Evolutionary conservation across 1,139 yeast genomes (phyloP), one percentile per base, ranked within the genome.

Genomic region (Hyphopichia pseudoburtonii): DNA sequence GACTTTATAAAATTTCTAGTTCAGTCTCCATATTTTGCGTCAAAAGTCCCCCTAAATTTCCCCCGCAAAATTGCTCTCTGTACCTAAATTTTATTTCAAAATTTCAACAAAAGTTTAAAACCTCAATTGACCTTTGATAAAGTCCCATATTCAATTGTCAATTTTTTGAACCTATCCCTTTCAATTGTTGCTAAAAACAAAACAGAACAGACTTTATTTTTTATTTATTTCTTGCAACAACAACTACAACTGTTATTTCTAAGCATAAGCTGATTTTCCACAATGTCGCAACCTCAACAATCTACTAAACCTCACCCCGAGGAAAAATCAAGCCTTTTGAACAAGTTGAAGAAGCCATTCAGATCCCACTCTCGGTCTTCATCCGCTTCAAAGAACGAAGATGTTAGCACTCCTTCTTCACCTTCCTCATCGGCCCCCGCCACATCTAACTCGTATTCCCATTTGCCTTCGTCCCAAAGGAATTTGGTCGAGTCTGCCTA

Each of bases 311-410:
- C n/a, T n/a, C 23, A 21, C 23, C 23, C 39, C 17, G 54, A 49
- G 41, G 58, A 53, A 27, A 55, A 55, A 33, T 43, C 42, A 14
- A 47, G 57, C 37, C 49, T 62, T 41, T 43, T 63, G 34, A 42
- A 46, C 33, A 56, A 65, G 43, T 42, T 66, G 40, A 54, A 56
- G 47, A 52, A 64, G 35, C 57, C 66, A 16, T 57, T 63, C 51
- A 51, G 43, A 33, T 51, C 59, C 17, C 57, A 54, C 30, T 54
- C 59, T 18, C 41, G 57, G 27, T 37, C 51, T 10, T 40, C 53
- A 17, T 50, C 57, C 21, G 35, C 40, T 16, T 24, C 41, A 17
- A 39, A 34, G 33, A 35, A 43, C 28, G 46, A 37, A 21, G 41
- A 34, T 17, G 24, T 38, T 6, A 15, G 18, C 11, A 7, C 11